A percentile compares a stretch with the other conserved stretches of the same genome.
phyloP scores from a whole-genome alignment of 2,329 filamentous ascomycete species.

The Fusarium agapanthi region DNA sequence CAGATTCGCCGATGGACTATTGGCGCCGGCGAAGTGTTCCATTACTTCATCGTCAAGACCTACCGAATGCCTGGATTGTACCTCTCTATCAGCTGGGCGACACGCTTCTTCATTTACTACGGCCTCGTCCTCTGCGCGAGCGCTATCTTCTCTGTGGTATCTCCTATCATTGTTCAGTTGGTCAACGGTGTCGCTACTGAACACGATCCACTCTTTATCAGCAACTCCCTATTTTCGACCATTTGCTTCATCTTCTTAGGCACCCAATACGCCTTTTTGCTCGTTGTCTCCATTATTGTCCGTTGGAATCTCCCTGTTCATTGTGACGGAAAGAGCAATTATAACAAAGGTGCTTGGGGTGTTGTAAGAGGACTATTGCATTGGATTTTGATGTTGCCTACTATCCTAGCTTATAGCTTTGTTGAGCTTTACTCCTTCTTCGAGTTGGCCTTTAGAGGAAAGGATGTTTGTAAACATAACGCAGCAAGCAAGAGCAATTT shows the following conservation, averaged over 20 bases:
- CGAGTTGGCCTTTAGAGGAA: conserved; percentile 22
- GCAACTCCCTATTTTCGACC: conserved; percentile 1
- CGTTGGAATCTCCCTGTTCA: conserved; percentile 16
- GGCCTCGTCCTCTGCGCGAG: conserved; percentile 26
- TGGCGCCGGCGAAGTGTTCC: conserved; percentile 30
- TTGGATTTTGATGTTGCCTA: conserved; percentile 29
- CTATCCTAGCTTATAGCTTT: conserved; percentile 26
- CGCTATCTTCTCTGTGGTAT: conserved; percentile 18
- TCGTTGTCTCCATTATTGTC: conserved; percentile 13
- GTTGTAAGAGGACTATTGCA: conserved; percentile 8
- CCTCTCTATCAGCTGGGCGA: conserved; percentile 25
- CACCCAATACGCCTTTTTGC: conserved; percentile 12
- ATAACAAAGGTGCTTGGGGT: conserved; percentile 7
- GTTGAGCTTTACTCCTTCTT: conserved; percentile 32
- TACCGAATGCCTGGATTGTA: conserved; percentile 21
- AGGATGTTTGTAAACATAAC: conserved; percentile 25
- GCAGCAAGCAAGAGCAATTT: conserved; percentile 24
- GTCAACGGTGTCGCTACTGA: conserved; percentile 7
- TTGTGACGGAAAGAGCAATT: background rate
- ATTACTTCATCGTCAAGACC: conserved; percentile 34
- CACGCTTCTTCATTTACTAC: conserved; percentile 24
- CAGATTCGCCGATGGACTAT: conserved; percentile 32
- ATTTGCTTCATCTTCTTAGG: conserved; percentile 23
- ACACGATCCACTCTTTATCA: conserved; percentile 8
- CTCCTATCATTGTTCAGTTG: conserved; percentile 18